Conservation (phyloP, 129 eudicot species). For the Erigeron canadensis region DNA sequence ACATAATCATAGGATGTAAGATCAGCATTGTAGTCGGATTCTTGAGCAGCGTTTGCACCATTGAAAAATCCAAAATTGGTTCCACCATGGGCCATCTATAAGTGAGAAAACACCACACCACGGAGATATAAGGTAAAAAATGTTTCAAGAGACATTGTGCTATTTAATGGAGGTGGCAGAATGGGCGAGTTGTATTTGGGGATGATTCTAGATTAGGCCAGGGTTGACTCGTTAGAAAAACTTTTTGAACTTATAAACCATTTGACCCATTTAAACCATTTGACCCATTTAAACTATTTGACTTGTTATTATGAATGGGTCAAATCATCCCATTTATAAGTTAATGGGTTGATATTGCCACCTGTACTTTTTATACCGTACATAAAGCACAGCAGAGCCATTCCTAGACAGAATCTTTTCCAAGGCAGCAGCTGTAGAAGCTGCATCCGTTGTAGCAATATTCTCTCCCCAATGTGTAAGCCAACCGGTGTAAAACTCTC, state of each 20-base stretch:
- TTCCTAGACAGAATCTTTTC: constrained; percentile 66
- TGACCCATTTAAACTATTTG: neutral
- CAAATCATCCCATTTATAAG: neutral
- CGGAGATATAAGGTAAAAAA: constrained; percentile 11
- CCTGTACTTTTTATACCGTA: constrained; percentile 31
- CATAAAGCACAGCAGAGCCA: constrained; percentile 97
- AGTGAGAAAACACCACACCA: constrained; percentile 21
- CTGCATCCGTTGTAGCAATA: constrained; percentile 76
- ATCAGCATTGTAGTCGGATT: constrained; percentile 83
- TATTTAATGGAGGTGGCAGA: neutral
- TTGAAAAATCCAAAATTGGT: constrained; percentile 92
- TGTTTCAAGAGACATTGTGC: neutral
- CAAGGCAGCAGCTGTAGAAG: constrained; percentile 69
- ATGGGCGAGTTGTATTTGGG: neutral
- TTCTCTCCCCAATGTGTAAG: constrained; percentile 97
- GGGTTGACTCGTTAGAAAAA: neutral
- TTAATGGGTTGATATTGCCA: neutral
- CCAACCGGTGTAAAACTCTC: constrained; percentile 97
- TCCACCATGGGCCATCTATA: constrained; percentile 97
- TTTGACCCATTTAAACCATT: neutral
- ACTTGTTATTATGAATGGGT: neutral
- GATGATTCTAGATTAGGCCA: neutral
- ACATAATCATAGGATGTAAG: constrained; percentile 98
- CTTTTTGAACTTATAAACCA: neutral
- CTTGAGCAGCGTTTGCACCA: constrained; percentile 79